Conservation (phyloP, 2,329 filamentous ascomycete species). For the Aspergillus luchuensis region DNA sequence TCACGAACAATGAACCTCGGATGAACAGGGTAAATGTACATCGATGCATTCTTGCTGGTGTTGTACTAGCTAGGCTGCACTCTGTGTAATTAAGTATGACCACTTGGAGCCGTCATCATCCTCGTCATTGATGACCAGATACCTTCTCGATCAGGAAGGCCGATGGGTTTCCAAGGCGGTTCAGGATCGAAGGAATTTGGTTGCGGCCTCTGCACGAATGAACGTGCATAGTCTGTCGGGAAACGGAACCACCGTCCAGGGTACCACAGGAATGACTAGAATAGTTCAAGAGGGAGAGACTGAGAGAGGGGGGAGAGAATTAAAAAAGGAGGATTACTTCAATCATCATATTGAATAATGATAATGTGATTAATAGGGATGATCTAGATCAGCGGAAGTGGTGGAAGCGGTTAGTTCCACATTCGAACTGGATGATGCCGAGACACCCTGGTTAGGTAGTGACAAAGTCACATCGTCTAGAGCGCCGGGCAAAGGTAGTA, state of each 20-base stretch:
- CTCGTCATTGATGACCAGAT: slow-evolving; percentile 4
- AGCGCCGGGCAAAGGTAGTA: background rate
- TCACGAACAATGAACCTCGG: background rate
- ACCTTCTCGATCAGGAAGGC: background rate
- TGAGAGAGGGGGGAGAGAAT: no score
- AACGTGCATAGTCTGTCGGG: background rate
- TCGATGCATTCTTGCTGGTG: slow-evolving; percentile 1
- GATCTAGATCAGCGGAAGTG: background rate
- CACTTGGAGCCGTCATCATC: background rate
- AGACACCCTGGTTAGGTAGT: background rate
- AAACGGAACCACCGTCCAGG: background rate
- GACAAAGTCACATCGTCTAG: background rate
- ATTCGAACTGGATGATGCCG: background rate
- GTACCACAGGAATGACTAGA: background rate
- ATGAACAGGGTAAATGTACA: background rate
- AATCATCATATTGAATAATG: background rate
- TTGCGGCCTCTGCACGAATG: slow-evolving; percentile 1
- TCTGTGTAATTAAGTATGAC: slow-evolving; percentile 3
- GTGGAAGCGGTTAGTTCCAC: slow-evolving; percentile 1
- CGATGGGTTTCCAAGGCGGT: slow-evolving; percentile 1
- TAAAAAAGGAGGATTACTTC: background rate
- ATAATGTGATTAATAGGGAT: background rate
- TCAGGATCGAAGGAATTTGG: slow-evolving; percentile 2
- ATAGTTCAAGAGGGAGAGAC: background rate
- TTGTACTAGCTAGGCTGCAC: slow-evolving; percentile 2